Base-by-base conservation (phyloP, 371 early-diverging fungal genomes). In the Gilbertella persicaria region DNA sequence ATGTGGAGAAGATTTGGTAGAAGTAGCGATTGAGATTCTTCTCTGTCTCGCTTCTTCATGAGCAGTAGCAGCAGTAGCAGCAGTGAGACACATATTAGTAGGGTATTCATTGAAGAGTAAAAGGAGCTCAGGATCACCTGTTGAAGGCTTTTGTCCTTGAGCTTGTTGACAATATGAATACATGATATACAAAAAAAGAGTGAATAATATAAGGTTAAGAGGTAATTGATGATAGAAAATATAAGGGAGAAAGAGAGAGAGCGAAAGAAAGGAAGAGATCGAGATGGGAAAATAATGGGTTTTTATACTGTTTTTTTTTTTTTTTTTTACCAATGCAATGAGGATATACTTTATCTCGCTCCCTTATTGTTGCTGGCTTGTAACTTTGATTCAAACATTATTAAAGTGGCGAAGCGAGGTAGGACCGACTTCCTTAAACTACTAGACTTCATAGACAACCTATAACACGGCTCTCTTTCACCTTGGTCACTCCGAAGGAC, bases 401-500 rank as follows among this genome's bases (percentile, higher is more conserved):
- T 42, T 42, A 25, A 42, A 51, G 26, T 40, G 28, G 33, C 42
- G 20, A 41, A 41, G 6, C 1, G 14, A n/a, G 30, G 53, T 52
- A 25, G 35, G 36, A 42, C 53, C 25, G 7, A 25, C 30, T 35
- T 36, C n/a, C 52, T 43, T 52, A 33, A 21, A 35, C 46, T 36
- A 47, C 47, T 33, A 20, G 35, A 35, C 29, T 19, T 45, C 33
- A 12, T 12, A 33, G 13, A 33, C 33, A 33, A 13, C 33, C 33
- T 33, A 33, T 17, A 19, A 28, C 3, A 10, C 28, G 9, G 2
- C 30, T 45, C 21, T 9, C 35, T 47, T 47, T 21, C 19, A 20
- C 21, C 4, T 36, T 21, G 9, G 23, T 9, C 25, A 51, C 41
- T 52, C 44, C 53, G 53, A 44, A 43, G 35, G 26, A 26, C 53